Conservation (phyloP, 306 rosid species). For the Prosopis cineraria region DNA sequence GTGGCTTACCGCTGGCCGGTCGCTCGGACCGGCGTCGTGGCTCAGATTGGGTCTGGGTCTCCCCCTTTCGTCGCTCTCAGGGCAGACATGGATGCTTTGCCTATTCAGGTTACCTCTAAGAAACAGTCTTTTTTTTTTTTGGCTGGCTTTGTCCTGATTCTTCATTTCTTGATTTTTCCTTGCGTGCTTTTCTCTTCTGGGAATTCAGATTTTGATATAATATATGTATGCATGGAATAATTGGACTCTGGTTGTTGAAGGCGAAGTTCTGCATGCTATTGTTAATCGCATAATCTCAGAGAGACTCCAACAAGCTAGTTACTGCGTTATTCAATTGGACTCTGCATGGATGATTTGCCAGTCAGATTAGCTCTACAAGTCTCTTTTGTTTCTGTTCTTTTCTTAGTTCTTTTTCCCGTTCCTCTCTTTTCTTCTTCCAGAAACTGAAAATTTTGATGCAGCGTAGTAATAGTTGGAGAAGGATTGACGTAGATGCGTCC, state of each 20-base stretch:
- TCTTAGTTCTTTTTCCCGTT: background rate
- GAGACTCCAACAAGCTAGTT: background rate
- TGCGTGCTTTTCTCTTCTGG: background rate
- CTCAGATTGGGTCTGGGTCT: slow-evolving; percentile 73
- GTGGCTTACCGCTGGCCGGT: slow-evolving; percentile 80
- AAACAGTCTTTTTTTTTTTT: background rate
- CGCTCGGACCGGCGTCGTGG: slow-evolving; percentile 78
- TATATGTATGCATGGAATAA: slow-evolving; percentile 19
- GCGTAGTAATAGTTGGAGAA: background rate
- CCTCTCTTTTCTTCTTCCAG: background rate
- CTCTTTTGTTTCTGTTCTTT: background rate
- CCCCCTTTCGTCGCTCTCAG: slow-evolving; percentile 87
- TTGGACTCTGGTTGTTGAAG: background rate
- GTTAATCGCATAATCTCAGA: background rate
- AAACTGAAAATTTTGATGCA: background rate
- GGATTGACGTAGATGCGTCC: background rate
- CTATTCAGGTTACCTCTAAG: slow-evolving; percentile 63
- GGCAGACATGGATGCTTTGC: slow-evolving; percentile 97
- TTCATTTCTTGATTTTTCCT: background rate
- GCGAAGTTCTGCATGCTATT: background rate
- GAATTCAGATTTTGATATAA: background rate
- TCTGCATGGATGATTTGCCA: slow-evolving; percentile 79
- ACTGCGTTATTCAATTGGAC: background rate
- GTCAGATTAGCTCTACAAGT: slow-evolving; percentile 54
- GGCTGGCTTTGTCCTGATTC: slow-evolving; percentile 1